Percentiles rank a stretch among this genome's conserved stretches.
These are phyloP conservation scores for Pyricularia sp. DNA, from an alignment of 2,329 filamentous ascomycete genomes.

Conservation along the genomic window DNA sequence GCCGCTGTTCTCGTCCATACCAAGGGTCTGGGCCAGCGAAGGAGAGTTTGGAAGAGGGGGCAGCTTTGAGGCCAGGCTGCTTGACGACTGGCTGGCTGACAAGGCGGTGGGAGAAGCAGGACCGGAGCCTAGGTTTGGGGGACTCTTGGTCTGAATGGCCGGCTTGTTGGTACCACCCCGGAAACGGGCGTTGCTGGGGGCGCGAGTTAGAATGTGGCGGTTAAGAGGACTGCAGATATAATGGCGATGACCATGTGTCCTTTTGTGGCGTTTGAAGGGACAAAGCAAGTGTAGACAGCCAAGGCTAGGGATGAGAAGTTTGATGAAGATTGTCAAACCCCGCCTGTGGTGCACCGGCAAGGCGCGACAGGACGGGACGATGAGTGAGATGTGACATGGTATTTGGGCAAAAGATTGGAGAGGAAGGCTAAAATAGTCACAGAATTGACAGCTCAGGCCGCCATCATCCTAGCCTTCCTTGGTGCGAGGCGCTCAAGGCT, in stretches of 20 bases:
- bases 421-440: not conserved
- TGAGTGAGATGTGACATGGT: not conserved
- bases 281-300: not conserved
- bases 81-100: conserved; percentile 41
- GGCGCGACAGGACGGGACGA: not conserved
- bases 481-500: not conserved
- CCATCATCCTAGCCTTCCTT: not conserved
- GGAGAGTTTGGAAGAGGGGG: conserved; percentile 55
- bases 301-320: not conserved
- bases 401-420: not conserved
- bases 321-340: not conserved
- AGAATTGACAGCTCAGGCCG: not conserved
- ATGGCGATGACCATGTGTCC: not conserved
- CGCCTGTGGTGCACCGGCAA: not conserved
- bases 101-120: conserved; percentile 29
- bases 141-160: conserved; percentile 4
- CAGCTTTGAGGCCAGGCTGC: conserved; percentile 45
- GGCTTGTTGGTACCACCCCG: conserved; percentile 3
- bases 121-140: not conserved
- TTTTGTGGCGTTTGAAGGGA: not conserved
- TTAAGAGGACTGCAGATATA: not conserved
- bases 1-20: conserved; percentile 53
- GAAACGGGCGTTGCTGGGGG: conserved; percentile 6
- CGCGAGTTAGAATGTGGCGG: not conserved
- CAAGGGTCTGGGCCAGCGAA: conserved; percentile 56